A percentile compares a stretch with the other conserved stretches of the same genome.
These are phyloP conservation scores for Globisporangium paddicum DNA, from an alignment of 352 stramenopile genomes.

Conservation along the genomic window DNA sequence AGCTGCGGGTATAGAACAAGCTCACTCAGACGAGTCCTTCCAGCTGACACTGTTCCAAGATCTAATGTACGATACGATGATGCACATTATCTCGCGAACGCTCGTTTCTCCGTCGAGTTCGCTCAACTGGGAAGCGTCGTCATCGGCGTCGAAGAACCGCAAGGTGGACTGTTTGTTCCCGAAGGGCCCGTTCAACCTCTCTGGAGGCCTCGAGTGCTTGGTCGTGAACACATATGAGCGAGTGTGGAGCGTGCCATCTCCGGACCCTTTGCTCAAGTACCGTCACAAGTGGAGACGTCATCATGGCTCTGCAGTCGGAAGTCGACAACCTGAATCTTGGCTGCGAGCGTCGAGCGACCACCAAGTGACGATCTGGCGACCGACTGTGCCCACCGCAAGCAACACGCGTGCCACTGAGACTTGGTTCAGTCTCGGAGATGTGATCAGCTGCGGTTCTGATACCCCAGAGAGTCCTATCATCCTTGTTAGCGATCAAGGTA, in stretches of 20 bases:
- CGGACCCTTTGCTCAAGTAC: slow-evolving; percentile 73
- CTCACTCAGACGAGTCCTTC: slow-evolving; percentile 2
- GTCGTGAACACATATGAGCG: slow-evolving; percentile 77
- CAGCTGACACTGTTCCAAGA: slow-evolving; percentile 41
- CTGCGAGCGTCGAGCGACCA: slow-evolving; percentile 45
- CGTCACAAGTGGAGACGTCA: slow-evolving; percentile 81
- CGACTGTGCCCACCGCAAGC: slow-evolving; percentile 32
- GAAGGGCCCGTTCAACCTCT: slow-evolving; percentile 71
- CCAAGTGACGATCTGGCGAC: slow-evolving; percentile 74
- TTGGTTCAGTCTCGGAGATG: slow-evolving; percentile 74
- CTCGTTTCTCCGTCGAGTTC: slow-evolving; percentile 33
- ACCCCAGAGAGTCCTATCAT: slow-evolving; percentile 49
- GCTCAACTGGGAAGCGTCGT: slow-evolving; percentile 38
- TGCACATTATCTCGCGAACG: slow-evolving; percentile 72
- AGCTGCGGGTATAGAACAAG: neutral
- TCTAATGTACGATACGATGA: slow-evolving; percentile 67
- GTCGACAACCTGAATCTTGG: slow-evolving; percentile 15
- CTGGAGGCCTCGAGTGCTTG: slow-evolving; percentile 63
- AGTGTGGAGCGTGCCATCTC: slow-evolving; percentile 75
- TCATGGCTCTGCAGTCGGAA: neutral
- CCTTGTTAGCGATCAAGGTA: slow-evolving; percentile 50
- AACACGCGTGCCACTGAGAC: slow-evolving; percentile 24
- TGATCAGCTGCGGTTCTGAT: slow-evolving; percentile 61
- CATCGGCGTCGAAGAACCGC: slow-evolving; percentile 23
- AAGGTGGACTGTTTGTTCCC: slow-evolving; percentile 47